Conservation (phyloP, 495 filamentous ascomycete species). For the Cryomyces antarcticus region DNA sequence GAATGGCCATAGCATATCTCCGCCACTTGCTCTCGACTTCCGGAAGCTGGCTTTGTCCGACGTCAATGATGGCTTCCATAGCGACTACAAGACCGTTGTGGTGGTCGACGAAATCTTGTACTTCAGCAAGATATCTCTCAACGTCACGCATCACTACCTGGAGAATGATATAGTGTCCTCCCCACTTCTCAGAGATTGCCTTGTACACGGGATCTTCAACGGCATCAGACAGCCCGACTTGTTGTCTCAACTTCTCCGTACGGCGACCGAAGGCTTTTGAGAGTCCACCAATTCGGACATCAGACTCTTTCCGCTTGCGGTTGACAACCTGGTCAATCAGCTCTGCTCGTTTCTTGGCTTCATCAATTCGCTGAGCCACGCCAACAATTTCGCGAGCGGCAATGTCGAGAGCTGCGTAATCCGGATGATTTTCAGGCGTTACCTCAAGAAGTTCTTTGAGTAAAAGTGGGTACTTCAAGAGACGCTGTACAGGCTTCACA, state of each 20-base stretch:
- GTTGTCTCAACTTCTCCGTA: slow-evolving; percentile 54
- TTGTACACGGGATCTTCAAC: slow-evolving; percentile 66
- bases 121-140: slow-evolving; percentile 60
- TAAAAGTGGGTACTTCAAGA: slow-evolving; percentile 79
- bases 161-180: slow-evolving; percentile 71
- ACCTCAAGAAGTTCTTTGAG: slow-evolving; percentile 55
- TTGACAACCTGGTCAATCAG: slow-evolving; percentile 72
- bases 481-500: slow-evolving; percentile 85
- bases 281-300: slow-evolving; percentile 49
- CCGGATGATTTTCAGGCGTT: slow-evolving; percentile 66
- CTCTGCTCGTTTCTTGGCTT: slow-evolving; percentile 76
- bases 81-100: slow-evolving; percentile 48
- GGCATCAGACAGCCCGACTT: slow-evolving; percentile 41
- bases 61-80: slow-evolving; percentile 45
- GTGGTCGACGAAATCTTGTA: slow-evolving; percentile 46
- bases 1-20: slow-evolving; percentile 57
- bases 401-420: slow-evolving; percentile 41
- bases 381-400: slow-evolving; percentile 44
- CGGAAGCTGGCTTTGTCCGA: slow-evolving; percentile 39
- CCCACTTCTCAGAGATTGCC: slow-evolving; percentile 53
- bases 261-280: slow-evolving; percentile 74
- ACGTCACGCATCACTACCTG: slow-evolving; percentile 83
- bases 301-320: slow-evolving; percentile 75
- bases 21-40: slow-evolving; percentile 87
- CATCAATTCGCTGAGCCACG: slow-evolving; percentile 71